Conservation (phyloP, 345 rosid genomes). For the Crucihimalaya himalaica region DNA sequence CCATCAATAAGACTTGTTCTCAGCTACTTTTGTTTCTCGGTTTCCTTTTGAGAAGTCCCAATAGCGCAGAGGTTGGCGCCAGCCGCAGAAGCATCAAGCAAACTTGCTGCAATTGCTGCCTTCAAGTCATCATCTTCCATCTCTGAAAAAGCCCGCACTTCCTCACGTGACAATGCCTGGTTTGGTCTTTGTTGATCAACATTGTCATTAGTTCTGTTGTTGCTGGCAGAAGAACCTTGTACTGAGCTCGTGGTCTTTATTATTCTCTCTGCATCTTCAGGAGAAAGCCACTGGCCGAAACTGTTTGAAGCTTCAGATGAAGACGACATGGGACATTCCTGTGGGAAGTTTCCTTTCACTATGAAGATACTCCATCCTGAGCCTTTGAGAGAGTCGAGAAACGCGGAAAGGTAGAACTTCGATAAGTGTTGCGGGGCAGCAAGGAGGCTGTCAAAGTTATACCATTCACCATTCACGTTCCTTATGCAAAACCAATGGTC, state of each 20-base stretch:
- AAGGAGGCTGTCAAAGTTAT: constrained; percentile 89
- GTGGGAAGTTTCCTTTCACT: constrained; percentile 88
- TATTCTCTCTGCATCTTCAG: constrained; percentile 87
- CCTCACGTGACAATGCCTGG: constrained; percentile 41
- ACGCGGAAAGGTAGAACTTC: constrained; percentile 87
- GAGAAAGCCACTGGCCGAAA: constrained; percentile 87
- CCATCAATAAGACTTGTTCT: constrained; percentile 26
- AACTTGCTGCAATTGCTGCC: constrained; percentile 91
- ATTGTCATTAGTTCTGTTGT: constrained; percentile 33
- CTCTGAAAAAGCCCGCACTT: constrained; percentile 49
- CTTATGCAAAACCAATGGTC: constrained; percentile 97
- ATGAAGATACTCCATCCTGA: constrained; percentile 92
- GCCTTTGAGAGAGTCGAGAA: constrained; percentile 78
- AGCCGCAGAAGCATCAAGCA: constrained; percentile 66
- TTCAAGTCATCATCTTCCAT: constrained; percentile 81
- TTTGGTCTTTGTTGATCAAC: constrained; percentile 41
- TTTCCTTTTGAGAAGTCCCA: constrained; percentile 39
- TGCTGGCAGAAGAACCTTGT: constrained; percentile 39
- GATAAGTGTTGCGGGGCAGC: constrained; percentile 91
- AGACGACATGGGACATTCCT: constrained; percentile 65
- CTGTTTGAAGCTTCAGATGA: constrained; percentile 75
- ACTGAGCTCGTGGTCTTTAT: constrained; percentile 55
- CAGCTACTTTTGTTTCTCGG: constrained; percentile 32
- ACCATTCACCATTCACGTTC: constrained; percentile 90
- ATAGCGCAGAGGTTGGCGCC: constrained; percentile 40